A percentile compares a stretch with the other conserved stretches of the same genome.
phyloP scores from a whole-genome alignment of 148 eudicot genomes.

The Diospyros lotus region DNA sequence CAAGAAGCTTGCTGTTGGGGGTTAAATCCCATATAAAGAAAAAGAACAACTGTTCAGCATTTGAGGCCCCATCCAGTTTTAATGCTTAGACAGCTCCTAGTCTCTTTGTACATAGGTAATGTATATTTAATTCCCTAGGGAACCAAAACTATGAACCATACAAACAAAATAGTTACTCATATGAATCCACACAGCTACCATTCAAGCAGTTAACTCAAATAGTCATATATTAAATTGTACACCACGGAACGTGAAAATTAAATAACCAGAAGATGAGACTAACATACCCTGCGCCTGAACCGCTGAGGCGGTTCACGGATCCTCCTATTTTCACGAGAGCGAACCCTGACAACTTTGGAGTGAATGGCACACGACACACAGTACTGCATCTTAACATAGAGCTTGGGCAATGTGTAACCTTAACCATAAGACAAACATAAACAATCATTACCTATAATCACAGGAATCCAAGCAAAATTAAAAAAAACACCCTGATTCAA shows the following conservation, averaged over 20 bases:
- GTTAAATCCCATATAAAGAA: too few relatives aligned
- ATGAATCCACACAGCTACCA: too few relatives aligned
- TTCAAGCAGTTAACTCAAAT: too few relatives aligned
- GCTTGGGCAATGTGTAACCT: constrained; percentile 65
- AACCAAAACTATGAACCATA: too few relatives aligned
- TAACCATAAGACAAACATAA: background rate
- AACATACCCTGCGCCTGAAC: constrained; percentile 57
- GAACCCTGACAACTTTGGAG: constrained; percentile 68
- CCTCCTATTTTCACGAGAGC: constrained; percentile 58
- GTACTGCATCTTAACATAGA: constrained; percentile 67
- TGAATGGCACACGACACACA: constrained; percentile 78
- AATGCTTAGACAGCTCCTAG: too few relatives aligned
- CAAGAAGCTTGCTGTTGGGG: too few relatives aligned
- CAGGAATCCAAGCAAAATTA: background rate
- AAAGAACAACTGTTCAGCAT: too few relatives aligned
- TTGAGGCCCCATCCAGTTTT: too few relatives aligned
- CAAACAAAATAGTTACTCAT: too few relatives aligned
- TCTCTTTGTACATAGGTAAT: too few relatives aligned
- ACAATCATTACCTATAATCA: background rate
- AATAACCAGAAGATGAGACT: background rate
- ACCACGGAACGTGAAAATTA: background rate
- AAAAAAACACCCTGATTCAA: background rate
- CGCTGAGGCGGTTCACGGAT: constrained; percentile 66
- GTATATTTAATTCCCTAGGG: too few relatives aligned
- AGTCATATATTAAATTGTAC: too few relatives aligned